Evolutionary conservation across 1,284 basidiomycete genomes (phyloP).

Genomic region (Pseudomicrostroma phylloplanum): DNA sequence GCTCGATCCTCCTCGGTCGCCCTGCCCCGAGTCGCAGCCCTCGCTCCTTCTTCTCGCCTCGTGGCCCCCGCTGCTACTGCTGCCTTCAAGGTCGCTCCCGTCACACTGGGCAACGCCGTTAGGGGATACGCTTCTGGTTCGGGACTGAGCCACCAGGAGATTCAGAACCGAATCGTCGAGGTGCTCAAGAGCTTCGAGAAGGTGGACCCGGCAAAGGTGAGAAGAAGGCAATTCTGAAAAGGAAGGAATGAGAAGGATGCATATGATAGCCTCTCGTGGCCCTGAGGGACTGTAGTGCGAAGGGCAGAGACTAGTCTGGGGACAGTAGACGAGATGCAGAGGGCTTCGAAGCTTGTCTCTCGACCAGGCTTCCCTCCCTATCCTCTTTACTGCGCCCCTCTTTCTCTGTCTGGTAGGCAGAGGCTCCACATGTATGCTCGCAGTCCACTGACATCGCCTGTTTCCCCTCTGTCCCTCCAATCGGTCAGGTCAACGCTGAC

Average conservation of each 20-base stretch:
- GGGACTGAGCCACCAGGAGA: conserved; percentile 67
- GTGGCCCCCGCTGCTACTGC: conserved; percentile 7
- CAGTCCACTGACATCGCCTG: too few relatives aligned
- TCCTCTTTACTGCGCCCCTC: too few relatives aligned
- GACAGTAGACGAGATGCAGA: too few relatives aligned
- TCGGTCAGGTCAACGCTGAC: conserved; percentile 53
- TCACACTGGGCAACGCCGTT: conserved; percentile 14
- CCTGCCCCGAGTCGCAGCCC: not conserved
- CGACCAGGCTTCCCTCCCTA: too few relatives aligned
- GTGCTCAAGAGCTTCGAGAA: conserved; percentile 94
- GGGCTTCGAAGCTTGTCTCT: too few relatives aligned
- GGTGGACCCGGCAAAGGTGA: conserved; percentile 69
- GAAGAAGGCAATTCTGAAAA: not conserved
- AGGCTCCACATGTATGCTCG: too few relatives aligned
- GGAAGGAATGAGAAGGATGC: too few relatives aligned
- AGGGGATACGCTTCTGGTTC: conserved; percentile 69
- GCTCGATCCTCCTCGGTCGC: not conserved
- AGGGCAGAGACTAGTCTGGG: too few relatives aligned
- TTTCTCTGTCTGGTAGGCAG: too few relatives aligned
- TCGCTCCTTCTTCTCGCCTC: not conserved
- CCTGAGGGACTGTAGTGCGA: too few relatives aligned
- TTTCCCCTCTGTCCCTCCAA: too few relatives aligned
- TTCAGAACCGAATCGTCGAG: conserved; percentile 75
- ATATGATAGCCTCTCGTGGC: too few relatives aligned
- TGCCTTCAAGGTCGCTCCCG: conserved; percentile 15